These are phyloP conservation scores for Solanum rostratum DNA, from an alignment of 257 asterid genomes.

Conservation along the genomic window DNA sequence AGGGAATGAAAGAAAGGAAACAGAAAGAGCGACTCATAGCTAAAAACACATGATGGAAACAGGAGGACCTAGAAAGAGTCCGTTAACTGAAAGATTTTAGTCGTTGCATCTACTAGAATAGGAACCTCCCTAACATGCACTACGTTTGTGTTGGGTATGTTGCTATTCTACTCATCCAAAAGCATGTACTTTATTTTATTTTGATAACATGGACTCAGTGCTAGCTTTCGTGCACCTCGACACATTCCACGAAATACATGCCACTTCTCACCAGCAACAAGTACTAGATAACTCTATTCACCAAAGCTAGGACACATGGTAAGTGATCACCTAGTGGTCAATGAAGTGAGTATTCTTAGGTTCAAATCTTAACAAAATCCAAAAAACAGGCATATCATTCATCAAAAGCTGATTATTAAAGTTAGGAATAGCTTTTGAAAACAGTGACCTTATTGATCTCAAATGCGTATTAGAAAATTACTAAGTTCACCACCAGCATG, in stretches of 20 bases:
- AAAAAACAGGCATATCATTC: neutral
- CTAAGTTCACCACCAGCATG: neutral
- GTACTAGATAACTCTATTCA: neutral
- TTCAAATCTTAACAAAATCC: neutral
- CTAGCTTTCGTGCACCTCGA: neutral
- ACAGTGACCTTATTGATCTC: neutral
- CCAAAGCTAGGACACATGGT: neutral
- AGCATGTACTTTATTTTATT: neutral
- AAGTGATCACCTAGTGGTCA: neutral
- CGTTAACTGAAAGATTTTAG: neutral
- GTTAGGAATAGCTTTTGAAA: neutral
- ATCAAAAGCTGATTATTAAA: neutral
- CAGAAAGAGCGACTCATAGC: too few species aligned
- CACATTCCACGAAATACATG: neutral
- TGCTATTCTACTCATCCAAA: neutral
- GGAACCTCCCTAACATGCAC: neutral
- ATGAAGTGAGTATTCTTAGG: neutral
- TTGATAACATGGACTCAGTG: neutral
- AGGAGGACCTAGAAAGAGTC: too few species aligned
- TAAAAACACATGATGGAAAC: too few species aligned
- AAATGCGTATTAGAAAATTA: neutral
- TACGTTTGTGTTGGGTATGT: neutral
- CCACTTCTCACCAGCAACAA: neutral
- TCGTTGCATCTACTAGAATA: neutral
- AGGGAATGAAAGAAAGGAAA: too few species aligned